Evolutionary conservation across 1,139 yeast species (phyloP), one percentile per base, ranked within the genome.

Genomic region (Lodderomyces pseudojiufengensis): DNA sequence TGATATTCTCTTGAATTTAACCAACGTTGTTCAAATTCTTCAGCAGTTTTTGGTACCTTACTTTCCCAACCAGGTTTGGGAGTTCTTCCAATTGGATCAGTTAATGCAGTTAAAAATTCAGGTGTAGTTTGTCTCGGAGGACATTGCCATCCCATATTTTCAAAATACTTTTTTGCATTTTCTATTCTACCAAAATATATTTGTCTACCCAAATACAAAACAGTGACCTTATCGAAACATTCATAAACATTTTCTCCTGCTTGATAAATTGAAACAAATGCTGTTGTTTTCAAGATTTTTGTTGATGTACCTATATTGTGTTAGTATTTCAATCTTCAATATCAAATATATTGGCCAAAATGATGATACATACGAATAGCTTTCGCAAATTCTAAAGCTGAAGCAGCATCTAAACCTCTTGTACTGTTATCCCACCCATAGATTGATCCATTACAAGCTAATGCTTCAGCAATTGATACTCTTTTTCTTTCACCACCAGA

Each of bases 41-140:
- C 33, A 2, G 63, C 45, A 3, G 60, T 47, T 11, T 42, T 41
- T 3, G 63, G 63, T 2, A 56, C 61, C 32, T 43, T 49, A 24
- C 32, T 35, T 38, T 59, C 63, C 41, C 49, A 70, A 2, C 87
- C 92, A 10, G 61, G 54, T 36, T 57, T 57, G 6, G 74, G 58
- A 8, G 63, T 57, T 55, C 92, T 72, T 55, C 80, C 90, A 4
- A 66, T 59, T 5, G 92, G 87, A 48, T 79, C 78, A 2, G 94
- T 81, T 29, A 84, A 62, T 1, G 90, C 76, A 2, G 95, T 84
- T 50, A 85, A 66, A 57, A 74, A 86, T 56, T 86, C 95, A 11
- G 90, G 86, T 41, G 92, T 81, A 8, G 95, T 82, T 63, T 83
- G 88, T 57, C 95, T 78, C 28, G 72, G 68, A 26, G 86, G 83